Evolutionary conservation across 129 eudicot genomes (phyloP), one percentile per base, ranked within the genome.

Genomic region (Centrapalus pauciflorus): DNA sequence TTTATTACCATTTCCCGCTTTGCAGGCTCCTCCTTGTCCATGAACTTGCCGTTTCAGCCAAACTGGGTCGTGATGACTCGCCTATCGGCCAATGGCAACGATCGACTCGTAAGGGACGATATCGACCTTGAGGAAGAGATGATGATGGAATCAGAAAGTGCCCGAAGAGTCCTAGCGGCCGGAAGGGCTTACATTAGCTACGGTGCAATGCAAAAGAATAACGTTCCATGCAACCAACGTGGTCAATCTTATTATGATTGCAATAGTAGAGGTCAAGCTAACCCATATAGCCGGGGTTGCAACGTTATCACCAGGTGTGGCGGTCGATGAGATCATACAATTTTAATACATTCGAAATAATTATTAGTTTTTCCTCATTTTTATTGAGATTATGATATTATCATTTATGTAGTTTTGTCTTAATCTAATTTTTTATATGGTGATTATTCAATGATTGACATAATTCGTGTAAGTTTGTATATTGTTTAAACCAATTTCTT

Each of bases 231-330:
- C 48, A 72, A 45, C 69, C 74, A 56, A 60, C 80, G 80, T 48
- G 88, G 88, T 7, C 74, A 61, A 0, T 83, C 88, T 20, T 83
- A 83, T 70, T 83, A 83, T 20, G 60, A 83, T 23, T 83, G 88
- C 71, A 54, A 66, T 14, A 17, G 52, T 2, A 55, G 45, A 24
- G 64, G 74, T 34, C 41, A 32, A 21, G 88, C 80, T 7, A 83
- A 83, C 69, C 84, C 84, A 0, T 83, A 82, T 46, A 67, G 25
- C 3, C 76, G 84, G 24, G 82, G 82, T 17, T 83, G 88, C 77
- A 83, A 71, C 14, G 48, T 30, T 30, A 76, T 83, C 33, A 75
- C 88, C 0, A 25, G 72, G 70, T 79, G 88, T 4, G 81, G 79
- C 23, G 73, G 79, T 28, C 60, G 73, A 23, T 74, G 59, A 74